Evolutionary conservation across 495 filamentous ascomycete species (phyloP).

Genomic region (Penicillium alfredii): DNA sequence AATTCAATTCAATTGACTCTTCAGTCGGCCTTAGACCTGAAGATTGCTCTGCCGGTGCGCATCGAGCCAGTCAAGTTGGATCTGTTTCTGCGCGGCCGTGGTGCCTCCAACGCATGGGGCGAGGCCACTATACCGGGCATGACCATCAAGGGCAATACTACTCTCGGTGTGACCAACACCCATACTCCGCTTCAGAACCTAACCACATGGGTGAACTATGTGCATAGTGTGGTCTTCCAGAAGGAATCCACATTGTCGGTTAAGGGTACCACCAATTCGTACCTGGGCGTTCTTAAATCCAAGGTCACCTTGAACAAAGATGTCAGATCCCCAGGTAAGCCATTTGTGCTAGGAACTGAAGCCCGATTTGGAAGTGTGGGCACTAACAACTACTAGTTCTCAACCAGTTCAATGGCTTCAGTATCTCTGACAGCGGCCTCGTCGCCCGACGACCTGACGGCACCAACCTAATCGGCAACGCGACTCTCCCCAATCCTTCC

Average conservation of each 20-base stretch:
- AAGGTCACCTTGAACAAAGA: slow-evolving; percentile 34
- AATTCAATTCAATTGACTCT: slow-evolving; percentile 32
- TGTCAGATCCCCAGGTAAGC: slow-evolving; percentile 26
- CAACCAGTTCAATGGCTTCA: slow-evolving; percentile 38
- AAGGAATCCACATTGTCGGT: slow-evolving; percentile 29
- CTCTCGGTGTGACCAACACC: slow-evolving; percentile 27
- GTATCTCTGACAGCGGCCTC: slow-evolving; percentile 36
- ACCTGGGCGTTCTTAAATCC: slow-evolving; percentile 33
- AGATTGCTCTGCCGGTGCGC: slow-evolving; percentile 23
- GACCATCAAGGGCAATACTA: slow-evolving; percentile 32
- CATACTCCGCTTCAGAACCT: slow-evolving; percentile 33
- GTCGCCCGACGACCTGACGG: slow-evolving; percentile 34
- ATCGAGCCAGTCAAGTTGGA: slow-evolving; percentile 30
- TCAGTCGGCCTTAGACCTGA: slow-evolving; percentile 29
- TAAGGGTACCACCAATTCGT: slow-evolving; percentile 27
- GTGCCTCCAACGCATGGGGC: slow-evolving; percentile 29
- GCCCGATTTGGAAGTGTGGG: neutral
- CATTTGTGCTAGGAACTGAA: neutral
- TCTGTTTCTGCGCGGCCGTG: slow-evolving; percentile 31
- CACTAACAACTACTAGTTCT: slow-evolving; percentile 20
- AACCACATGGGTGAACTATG: slow-evolving; percentile 29
- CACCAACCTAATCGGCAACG: slow-evolving; percentile 20
- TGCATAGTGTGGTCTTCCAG: slow-evolving; percentile 34
- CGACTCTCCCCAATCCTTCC: slow-evolving; percentile 42
- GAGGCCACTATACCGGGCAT: slow-evolving; percentile 27